Evolutionary conservation across 2,329 filamentous ascomycete species (phyloP).

Genomic region (Trichoderma asperellum): DNA sequence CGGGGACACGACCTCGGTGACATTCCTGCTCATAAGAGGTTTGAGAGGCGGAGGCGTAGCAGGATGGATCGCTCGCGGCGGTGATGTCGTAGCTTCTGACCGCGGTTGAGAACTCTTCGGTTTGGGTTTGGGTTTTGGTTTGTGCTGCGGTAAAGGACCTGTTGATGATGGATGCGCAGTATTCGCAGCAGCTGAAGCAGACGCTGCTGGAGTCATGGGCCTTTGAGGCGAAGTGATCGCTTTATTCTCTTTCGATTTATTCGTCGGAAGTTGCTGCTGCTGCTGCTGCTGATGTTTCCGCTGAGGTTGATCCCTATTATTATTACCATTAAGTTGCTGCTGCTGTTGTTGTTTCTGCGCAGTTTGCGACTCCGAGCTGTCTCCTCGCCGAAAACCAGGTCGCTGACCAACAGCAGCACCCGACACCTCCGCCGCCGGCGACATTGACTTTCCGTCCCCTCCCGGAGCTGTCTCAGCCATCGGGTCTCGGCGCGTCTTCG

Average conservation of each 20-base stretch:
- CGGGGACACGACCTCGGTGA: constrained; percentile 39
- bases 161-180: constrained; percentile 9
- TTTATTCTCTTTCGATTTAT: not conserved
- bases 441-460: not conserved
- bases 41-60: constrained; percentile 32
- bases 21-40: constrained; percentile 33
- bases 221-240: not conserved
- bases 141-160: not conserved
- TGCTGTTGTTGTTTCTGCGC: constrained; percentile 7
- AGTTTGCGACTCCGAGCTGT: not conserved
- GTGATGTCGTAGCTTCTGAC: not conserved
- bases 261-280: not conserved
- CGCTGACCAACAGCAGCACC: not conserved
- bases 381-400: not conserved
- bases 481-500: constrained; percentile 13
- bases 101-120: constrained; percentile 2
- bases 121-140: not conserved
- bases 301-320: not conserved
- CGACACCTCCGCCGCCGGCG: constrained; percentile 29
- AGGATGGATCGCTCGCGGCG: constrained; percentile 1
- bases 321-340: not conserved
- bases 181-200: not conserved
- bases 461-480: constrained; percentile 20
- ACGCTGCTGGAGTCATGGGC: constrained; percentile 16
- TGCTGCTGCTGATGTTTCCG: not conserved